Evolutionary conservation across 73 alveolate genomes (phyloP).

Genomic region (Diophrys sp.): DNA sequence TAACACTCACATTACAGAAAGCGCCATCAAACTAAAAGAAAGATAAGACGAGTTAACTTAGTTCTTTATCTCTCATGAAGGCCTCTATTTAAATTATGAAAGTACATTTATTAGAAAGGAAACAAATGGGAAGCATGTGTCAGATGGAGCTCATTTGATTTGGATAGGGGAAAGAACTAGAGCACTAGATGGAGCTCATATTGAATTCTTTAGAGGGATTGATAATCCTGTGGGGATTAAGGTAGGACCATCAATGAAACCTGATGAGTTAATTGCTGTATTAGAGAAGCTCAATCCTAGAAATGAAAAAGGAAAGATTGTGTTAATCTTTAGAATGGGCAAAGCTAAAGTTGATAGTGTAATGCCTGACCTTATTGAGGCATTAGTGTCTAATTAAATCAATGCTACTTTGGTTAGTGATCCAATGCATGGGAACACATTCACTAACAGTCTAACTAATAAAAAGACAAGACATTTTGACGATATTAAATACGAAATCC

Average conservation of each 20-base stretch:
- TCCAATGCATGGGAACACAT: constrained; percentile 69
- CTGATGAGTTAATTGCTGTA: constrained; percentile 11
- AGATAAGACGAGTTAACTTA: not conserved
- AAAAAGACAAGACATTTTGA: constrained; percentile 31
- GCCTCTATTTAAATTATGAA: constrained; percentile 50
- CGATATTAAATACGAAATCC: constrained; percentile 32
- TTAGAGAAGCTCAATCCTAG: constrained; percentile 47
- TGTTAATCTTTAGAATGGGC: constrained; percentile 46
- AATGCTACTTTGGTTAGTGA: constrained; percentile 49
- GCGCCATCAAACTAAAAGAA: not conserved
- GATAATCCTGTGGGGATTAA: constrained; percentile 57
- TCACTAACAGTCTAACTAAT: constrained; percentile 3
- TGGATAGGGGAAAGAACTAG: constrained; percentile 71
- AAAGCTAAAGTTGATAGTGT: constrained; percentile 13
- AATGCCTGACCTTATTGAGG: constrained; percentile 25
- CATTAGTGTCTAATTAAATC: constrained; percentile 30
- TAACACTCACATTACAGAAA: constrained; percentile 5
- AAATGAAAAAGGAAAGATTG: constrained; percentile 44
- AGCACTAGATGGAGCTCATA: constrained; percentile 42
- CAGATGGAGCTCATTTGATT: constrained; percentile 38
- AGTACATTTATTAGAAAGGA: constrained; percentile 20
- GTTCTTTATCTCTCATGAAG: constrained; percentile 54
- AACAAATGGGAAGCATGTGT: not conserved
- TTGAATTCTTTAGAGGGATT: constrained; percentile 55
- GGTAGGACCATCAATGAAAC: constrained; percentile 42